Evolutionary conservation across 2,329 filamentous ascomycete genomes (phyloP), one percentile per base, ranked within the genome.

Genomic region (Pseudogymnoascus sp.): DNA sequence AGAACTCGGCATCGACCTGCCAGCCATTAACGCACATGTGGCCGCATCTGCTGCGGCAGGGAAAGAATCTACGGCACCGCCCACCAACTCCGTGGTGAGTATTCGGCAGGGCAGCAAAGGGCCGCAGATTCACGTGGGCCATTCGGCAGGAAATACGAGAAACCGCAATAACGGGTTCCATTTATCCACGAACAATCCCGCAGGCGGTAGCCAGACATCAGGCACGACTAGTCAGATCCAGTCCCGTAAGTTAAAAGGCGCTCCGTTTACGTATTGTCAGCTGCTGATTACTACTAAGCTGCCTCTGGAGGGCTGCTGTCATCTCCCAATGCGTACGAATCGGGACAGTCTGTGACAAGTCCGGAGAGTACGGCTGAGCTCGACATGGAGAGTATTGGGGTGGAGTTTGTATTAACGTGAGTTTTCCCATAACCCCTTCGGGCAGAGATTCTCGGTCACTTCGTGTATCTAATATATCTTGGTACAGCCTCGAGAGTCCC

Each of bases 131-230:
- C 47, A 54, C 9, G 47, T 54, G 47, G 47, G 28, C 2, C 47
- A 34, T 8, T 54, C 47, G 32, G 0, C 69, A 69, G 16, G 57
- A 69, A 1, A 57, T 66, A 5, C 62, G 54, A 11, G 20, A 63
- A n/a, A 12, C 28, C 25, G 8, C n/a, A 18, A 32, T 16, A 16
- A 20, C 11, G 28, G 16, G 1, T 34, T 34, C 7, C 25, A 32
- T 20, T 32, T 20, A 54, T 32, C 16, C 8, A 16, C 25, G 7
- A 34, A 20, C 12, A 16, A 16, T 18, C 28, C 28, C 9, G 5
- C 5, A 8, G 47, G n/a, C 16, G 28, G 47, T 54, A 34, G 47
- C 16, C 47, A 54, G 47, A 2, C 28, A 32, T 34, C 47, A 16
- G 16, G 32, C n/a, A 9, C n/a, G 8, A 54, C 47, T 34, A 54